Evolutionary conservation across 2,329 filamentous ascomycete species (phyloP), one percentile per base, ranked within the genome.

Genomic region (Neonectria faginata): DNA sequence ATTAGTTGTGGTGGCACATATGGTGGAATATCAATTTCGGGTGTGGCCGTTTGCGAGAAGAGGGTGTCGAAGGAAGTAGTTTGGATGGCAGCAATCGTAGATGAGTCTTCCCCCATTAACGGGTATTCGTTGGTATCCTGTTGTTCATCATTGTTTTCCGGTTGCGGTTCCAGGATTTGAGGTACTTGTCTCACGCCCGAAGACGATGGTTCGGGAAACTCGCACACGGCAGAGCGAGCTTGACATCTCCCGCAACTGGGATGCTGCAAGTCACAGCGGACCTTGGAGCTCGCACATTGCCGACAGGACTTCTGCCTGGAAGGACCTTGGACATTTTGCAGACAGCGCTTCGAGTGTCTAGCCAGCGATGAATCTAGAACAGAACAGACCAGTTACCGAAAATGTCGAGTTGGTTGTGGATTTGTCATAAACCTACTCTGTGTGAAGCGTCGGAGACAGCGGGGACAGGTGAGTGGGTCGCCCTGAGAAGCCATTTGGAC

Each of bases 221-320:
- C 53, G 27, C 53, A 56, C 25, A 42, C 9, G n/a, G 14, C 11
- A 5, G 16, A 6, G n/a, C 53, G 53, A 44, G 53, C 39, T 12
- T 22, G 41, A 22, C 53, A 56, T 22, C 25, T 44, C 2, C 53
- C 41, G 11, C 53, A 56, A 5, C 9, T 16, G 5, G 39, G 39
- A 14, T 16, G 39, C 41, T 56, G 53, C 39, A 45, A 16, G 27
- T 44, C 39, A 4, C 53, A 56, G 41, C 53, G 53, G 3, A 33
- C 33, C 20, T 45, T 56, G n/a, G 53, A 56, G 18, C 3, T 31
- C 12, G 41, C 16, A 18, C 53, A 56, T 20, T 56, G 10, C 5
- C 39, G 25, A 14, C 53, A 56, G 10, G 53, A 16, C 33, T 33
- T 56, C 5, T 45, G 39, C 27, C 39, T 45, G 39, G 16, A 22